These are phyloP conservation scores for Bruguiera hainesii DNA, from an alignment of 441 rosid species.

Conservation along the genomic window DNA sequence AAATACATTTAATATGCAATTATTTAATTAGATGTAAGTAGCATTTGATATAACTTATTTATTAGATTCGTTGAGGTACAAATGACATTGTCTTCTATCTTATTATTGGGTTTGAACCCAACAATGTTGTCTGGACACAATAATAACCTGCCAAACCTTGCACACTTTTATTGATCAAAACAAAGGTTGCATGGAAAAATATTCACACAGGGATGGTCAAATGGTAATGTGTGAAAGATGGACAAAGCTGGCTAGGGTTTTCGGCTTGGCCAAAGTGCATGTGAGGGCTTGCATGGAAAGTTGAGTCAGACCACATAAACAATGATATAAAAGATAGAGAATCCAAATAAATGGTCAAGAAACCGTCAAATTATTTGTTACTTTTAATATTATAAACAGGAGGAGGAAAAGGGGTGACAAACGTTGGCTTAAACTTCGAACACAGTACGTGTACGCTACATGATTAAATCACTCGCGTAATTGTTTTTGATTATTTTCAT, in stretches of 20 bases:
- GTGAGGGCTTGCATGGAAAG: conserved; percentile 65
- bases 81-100: not conserved
- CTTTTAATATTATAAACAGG: conserved; percentile 29
- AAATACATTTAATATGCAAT: too few species aligned
- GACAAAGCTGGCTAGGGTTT: conserved; percentile 36
- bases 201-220: conserved; percentile 26
- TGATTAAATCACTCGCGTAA: too few species aligned
- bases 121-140: not conserved
- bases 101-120: not conserved
- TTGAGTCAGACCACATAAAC: conserved; percentile 29
- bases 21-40: too few species aligned
- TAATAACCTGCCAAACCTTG: not conserved
- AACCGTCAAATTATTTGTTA: conserved; percentile 48
- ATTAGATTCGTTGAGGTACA: too few species aligned
- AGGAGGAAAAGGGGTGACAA: conserved; percentile 23
- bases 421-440: conserved; percentile 39
- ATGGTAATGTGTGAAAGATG: conserved; percentile 26
- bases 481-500: too few species aligned
- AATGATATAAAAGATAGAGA: conserved; percentile 23
- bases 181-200: conserved; percentile 26
- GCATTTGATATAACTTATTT: too few species aligned
- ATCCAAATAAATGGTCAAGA: conserved; percentile 59
- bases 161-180: not conserved
- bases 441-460: too few species aligned
- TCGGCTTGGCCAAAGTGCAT: conserved; percentile 42